These are phyloP conservation scores for Polytrichum commune DNA, from an alignment of 225 moss, liverwort and hornwort genomes.

Conservation along the genomic window DNA sequence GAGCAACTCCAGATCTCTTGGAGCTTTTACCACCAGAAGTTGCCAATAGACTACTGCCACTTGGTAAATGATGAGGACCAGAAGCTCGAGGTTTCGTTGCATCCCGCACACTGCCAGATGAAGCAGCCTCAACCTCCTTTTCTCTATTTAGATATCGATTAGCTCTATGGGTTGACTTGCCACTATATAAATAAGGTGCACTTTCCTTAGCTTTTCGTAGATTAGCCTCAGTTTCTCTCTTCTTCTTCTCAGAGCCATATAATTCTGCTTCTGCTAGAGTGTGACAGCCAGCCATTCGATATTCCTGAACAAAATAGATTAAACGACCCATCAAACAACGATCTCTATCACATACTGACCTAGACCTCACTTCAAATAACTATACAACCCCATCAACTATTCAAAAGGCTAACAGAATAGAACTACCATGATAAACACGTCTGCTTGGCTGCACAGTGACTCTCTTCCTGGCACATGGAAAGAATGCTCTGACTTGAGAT, in stretches of 20 bases:
- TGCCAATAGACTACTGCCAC: slow-evolving; percentile 58
- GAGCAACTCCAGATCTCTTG: slow-evolving; percentile 54
- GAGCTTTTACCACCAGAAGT: slow-evolving; percentile 55
- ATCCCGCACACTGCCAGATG: slow-evolving; percentile 68
- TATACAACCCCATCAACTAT: too few relatives aligned
- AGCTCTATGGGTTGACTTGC: slow-evolving; percentile 80
- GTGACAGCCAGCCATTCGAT: slow-evolving; percentile 80
- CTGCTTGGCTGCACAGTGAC: too few relatives aligned
- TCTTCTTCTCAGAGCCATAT: slow-evolving; percentile 76
- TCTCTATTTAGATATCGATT: slow-evolving; percentile 91
- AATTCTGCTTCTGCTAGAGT: slow-evolving; percentile 74
- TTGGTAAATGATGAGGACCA: slow-evolving; percentile 57
- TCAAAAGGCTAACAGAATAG: too few relatives aligned
- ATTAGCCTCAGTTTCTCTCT: slow-evolving; percentile 63
- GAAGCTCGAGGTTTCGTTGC: slow-evolving; percentile 51
- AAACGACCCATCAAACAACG: neutral
- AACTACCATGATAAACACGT: too few relatives aligned
- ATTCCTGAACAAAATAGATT: slow-evolving; percentile 72
- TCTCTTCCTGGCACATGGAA: too few relatives aligned
- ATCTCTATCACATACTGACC: too few relatives aligned
- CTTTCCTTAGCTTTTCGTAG: slow-evolving; percentile 70
- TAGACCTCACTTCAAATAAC: too few relatives aligned
- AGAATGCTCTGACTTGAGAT: too few relatives aligned
- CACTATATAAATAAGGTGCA: slow-evolving; percentile 59
- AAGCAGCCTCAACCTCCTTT: slow-evolving; percentile 79